phyloP scores from a whole-genome alignment of 2,329 filamentous ascomycete species.

The Onygenales sp. region DNA sequence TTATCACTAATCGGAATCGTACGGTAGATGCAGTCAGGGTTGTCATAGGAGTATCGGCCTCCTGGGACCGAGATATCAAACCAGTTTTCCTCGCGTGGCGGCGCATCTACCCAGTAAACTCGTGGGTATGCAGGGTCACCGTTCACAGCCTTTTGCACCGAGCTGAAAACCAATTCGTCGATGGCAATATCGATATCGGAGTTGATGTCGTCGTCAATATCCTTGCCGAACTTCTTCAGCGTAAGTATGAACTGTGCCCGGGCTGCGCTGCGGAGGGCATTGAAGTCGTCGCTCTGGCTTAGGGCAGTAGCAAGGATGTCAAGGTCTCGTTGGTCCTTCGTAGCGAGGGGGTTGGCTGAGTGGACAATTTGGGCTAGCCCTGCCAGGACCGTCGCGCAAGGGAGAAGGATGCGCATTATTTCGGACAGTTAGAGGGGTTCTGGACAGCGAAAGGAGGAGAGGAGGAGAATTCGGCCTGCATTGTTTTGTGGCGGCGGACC shows the following conservation, averaged over 20 bases:
- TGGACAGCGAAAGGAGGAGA: no score
- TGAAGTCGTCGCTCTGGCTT: not conserved
- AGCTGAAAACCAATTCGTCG: not conserved
- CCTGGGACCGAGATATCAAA: not conserved
- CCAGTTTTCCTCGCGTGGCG: not conserved
- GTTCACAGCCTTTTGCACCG: not conserved
- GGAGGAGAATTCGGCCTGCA: no score
- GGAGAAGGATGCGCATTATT: not conserved
- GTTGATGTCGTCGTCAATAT: not conserved
- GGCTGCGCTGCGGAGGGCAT: not conserved
- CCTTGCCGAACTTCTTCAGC: not conserved
- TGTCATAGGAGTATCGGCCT: not conserved
- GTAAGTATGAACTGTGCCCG: not conserved
- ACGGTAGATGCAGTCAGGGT: not conserved
- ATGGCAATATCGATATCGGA: not conserved
- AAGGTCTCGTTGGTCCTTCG: not conserved
- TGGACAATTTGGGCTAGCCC: not conserved
- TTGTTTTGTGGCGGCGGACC: no score
- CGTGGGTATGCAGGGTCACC: not conserved
- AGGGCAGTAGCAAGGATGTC: not conserved
- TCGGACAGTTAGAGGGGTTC: not conserved
- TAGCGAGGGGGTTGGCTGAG: not conserved
- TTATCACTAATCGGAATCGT: not conserved
- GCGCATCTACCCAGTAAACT: not conserved
- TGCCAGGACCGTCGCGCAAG: not conserved